Evolutionary conservation across 2,329 filamentous ascomycete genomes (phyloP), one percentile per base, ranked within the genome.

Genomic region (Cladosporium sp.): DNA sequence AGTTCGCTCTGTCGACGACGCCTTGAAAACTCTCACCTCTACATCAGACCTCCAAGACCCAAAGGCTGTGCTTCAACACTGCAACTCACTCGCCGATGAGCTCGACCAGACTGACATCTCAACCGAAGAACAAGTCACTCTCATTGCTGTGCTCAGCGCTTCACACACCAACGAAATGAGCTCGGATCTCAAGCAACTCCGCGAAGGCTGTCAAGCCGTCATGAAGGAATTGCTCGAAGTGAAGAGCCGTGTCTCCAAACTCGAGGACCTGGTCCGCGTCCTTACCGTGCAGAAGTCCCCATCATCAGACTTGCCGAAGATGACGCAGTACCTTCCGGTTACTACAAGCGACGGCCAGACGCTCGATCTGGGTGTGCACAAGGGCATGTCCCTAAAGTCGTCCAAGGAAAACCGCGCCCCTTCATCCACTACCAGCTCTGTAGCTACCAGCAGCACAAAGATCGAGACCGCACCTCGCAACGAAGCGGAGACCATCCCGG

Each of bases 361-460:
- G 6, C 24, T 61, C 38, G 54, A 59, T 17, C 37, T 63, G n/a
- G 38, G 42, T 5, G 51, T 63, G 12, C 56, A 58, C 3, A 64
- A 60, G 40, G 61, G 59, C 12, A 52, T 38, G 15, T 32, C 40
- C 7, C 42, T 51, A 17, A 27, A 32, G 27, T 22, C 41, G 12
- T 22, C 20, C 17, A 51, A 38, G 15, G 32, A 36, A 4, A 36
- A 3, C 13, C 32, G 32, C 15, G n/a, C 7, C 4, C 32, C 32
- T 7, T 36, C 32, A 4, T n/a, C 13, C 4, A 17, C 12, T 15
- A n/a, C 32, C 32, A 36, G 6, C 13, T 17, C 32, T 4, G n/a
- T 17, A n/a, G 32, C 13, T 7, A n/a, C 15, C 32, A n/a, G 13
- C 32, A 36, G 32, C 7, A n/a, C 32, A 4, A 36, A 27, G 22